A percentile compares a stretch with the other conserved stretches of the same genome.
phyloP scores from a whole-genome alignment of 2,329 filamentous ascomycete genomes.

The Tolypocladium tundrense region DNA sequence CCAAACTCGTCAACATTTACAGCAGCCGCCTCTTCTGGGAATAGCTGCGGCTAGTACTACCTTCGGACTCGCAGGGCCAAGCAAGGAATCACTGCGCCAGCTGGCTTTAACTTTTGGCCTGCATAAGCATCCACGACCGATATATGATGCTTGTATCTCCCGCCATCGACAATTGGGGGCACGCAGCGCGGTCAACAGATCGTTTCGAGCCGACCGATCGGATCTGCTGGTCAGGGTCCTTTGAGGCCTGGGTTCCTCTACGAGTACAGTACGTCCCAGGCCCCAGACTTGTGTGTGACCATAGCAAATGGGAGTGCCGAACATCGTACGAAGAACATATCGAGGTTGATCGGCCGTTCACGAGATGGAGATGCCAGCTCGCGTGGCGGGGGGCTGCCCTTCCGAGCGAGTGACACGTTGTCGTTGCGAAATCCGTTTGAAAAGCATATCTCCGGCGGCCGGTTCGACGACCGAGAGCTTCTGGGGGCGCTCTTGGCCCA shows the following conservation, averaged over 20 bases:
- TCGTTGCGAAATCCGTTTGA: background rate
- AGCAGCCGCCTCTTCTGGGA: background rate
- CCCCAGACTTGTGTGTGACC: background rate
- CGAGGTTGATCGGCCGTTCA: no score
- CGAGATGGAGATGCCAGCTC: no score
- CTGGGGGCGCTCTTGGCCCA: background rate
- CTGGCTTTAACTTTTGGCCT: background rate
- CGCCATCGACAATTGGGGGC: background rate
- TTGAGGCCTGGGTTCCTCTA: background rate
- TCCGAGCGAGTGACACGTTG: no score
- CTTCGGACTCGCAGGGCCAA: no score
- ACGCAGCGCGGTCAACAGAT: background rate
- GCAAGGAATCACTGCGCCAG: background rate
- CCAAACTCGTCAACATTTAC: background rate
- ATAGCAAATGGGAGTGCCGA: background rate
- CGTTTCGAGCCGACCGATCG: background rate
- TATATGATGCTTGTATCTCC: background rate
- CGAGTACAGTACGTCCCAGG: background rate
- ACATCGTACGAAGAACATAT: background rate
- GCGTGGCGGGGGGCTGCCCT: no score
- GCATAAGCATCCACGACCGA: background rate
- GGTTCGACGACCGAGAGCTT: background rate
- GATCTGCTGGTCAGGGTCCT: background rate
- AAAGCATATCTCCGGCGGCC: background rate
- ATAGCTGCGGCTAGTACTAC: background rate